phyloP scores from a whole-genome alignment of 2,329 filamentous ascomycete species.

The Ceratocystis lukuohia region DNA sequence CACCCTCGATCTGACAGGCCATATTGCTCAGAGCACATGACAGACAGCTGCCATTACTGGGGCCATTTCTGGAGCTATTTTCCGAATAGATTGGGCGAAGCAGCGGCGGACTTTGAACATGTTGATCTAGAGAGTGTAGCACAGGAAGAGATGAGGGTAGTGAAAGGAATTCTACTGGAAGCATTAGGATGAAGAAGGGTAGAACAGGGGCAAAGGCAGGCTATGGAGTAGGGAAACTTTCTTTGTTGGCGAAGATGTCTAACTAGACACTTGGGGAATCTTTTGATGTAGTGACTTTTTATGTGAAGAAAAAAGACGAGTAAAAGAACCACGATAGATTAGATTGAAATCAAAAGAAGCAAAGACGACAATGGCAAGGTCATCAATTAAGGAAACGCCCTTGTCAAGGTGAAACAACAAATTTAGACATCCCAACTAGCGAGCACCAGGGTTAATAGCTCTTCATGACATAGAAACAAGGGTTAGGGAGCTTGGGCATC shows the following conservation, averaged over 20 bases:
- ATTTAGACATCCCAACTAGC: background rate
- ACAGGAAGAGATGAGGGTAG: slow-evolving; percentile 3
- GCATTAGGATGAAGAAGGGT: background rate
- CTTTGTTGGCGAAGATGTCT: background rate
- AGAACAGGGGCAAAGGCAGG: background rate
- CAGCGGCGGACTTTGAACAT: background rate
- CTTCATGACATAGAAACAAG: background rate
- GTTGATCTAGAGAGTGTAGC: slow-evolving; percentile 3
- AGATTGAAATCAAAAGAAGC: background rate
- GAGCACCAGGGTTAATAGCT: background rate
- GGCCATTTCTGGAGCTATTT: slow-evolving; percentile 17
- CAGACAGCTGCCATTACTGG: slow-evolving; percentile 14
- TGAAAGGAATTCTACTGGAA: slow-evolving; percentile 1
- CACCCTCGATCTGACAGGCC: background rate
- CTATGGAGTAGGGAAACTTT: background rate
- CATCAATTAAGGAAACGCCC: background rate
- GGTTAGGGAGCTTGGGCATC: background rate
- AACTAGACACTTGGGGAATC: background rate
- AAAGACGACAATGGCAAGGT: background rate
- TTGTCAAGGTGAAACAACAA: slow-evolving; percentile 1
- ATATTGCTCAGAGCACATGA: background rate
- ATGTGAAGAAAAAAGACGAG: background rate
- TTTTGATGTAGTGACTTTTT: background rate
- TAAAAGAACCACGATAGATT: background rate
- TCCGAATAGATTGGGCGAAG: background rate